phyloP scores from a whole-genome alignment of 2,329 filamentous ascomycete genomes.

The Lasiodiplodia hormozganensis region DNA sequence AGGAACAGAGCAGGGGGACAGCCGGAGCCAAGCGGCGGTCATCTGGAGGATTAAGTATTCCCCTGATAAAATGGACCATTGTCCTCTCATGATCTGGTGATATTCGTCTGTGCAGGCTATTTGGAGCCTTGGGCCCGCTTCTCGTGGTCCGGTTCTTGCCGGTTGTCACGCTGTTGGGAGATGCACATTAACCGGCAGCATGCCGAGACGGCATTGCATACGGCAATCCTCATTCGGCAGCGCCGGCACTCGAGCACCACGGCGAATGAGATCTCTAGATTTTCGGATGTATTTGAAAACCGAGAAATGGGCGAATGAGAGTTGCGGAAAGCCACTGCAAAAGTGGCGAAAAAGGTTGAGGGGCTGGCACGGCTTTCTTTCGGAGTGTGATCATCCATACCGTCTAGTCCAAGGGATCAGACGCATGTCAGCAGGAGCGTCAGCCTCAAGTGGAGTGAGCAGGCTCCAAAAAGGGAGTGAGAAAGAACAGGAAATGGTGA shows the following conservation, averaged over 20 bases:
- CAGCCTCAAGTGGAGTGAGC: not conserved
- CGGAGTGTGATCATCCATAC: not conserved
- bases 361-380: not conserved
- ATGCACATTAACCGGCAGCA: conserved; percentile 11
- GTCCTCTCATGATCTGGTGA: conserved; percentile 21
- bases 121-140: not conserved
- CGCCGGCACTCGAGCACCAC: not conserved
- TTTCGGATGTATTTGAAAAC: not conserved
- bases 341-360: not conserved
- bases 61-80: not conserved
- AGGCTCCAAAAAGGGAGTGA: not conserved
- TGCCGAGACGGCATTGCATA: conserved; percentile 14
- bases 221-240: conserved; percentile 20
- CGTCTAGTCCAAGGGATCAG: not conserved
- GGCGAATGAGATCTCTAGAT: not conserved
- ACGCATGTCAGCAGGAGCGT: not conserved
- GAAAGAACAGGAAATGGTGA: not conserved
- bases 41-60: conserved; percentile 11
- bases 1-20: too few species aligned
- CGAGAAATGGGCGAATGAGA: not conserved
- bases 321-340: not conserved
- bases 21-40: not conserved
- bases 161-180: conserved; percentile 1
- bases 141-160: conserved; percentile 2
- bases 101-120: conserved; percentile 4